Evolutionary conservation across 75 land plant genomes (phyloP), one percentile per base, ranked within the genome.

Genomic region (Pinus tabuliformis): DNA sequence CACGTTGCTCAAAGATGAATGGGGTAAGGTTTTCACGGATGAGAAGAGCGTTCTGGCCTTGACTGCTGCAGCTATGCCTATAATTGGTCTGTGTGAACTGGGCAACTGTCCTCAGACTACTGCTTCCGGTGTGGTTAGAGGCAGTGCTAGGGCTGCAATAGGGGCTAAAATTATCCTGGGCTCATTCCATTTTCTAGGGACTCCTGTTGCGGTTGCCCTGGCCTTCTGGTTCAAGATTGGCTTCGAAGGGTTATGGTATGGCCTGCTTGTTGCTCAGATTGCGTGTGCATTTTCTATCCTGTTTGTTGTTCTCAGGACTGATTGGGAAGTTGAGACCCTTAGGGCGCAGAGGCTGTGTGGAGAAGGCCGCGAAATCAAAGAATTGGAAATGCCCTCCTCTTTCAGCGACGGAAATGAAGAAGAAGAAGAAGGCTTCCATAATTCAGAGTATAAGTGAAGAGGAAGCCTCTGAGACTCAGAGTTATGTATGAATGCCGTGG

Each of bases 71-170:
- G 90, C 78, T 2, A 63, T 95, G 90, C 98, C 98, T 22, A 73
- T 95, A 1, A 78, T 92, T 54, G 98, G 98, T 6, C 81, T 91
- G 4, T 94, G 97, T 74, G 98, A 92, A 83, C 87, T 95, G 22
- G 95, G 93, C 22, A 95, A 92, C 85, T 90, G 98, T 79, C 98
- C 98, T 17, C 98, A 95, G 70, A 95, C 98, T 60, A 89, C 98
- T 1, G 98, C 91, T 37, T 92, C 91, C 73, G 98, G 98, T 24
- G 86, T 95, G 60, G 78, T 95, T 62, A 84, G 98, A 26, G 98
- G 98, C 60, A 90, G 91, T 33, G 98, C 98, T 4, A 42, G 98
- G 76, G 93, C 96, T 13, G 88, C 84, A 0, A 78, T 91, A 11
- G 98, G 95, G 4, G 98, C 91, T 36, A 78, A 91, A 11, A 89